phyloP scores from a whole-genome alignment of 495 filamentous ascomycete genomes.

The Hypoxylon crocopeplum region DNA sequence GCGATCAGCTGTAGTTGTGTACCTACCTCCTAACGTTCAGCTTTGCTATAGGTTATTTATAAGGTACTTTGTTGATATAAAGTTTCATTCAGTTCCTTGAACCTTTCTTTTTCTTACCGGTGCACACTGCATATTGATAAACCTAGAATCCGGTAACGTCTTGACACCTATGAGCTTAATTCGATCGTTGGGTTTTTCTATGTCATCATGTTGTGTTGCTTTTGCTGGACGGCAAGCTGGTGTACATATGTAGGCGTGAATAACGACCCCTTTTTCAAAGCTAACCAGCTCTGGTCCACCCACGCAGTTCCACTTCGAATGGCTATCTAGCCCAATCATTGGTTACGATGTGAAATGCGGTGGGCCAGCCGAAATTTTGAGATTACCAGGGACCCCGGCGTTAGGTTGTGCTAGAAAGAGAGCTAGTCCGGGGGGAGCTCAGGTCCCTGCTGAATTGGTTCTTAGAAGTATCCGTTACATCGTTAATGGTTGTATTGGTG shows the following conservation, averaged over 20 bases:
- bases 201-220: constrained; percentile 11
- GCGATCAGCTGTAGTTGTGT: too few species aligned
- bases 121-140: constrained; percentile 3
- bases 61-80: not conserved
- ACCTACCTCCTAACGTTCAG: too few species aligned
- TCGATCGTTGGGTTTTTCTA: constrained; percentile 11
- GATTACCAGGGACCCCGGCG: constrained; percentile 21
- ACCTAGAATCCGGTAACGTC: constrained; percentile 23
- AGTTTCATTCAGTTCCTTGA: constrained; percentile 1
- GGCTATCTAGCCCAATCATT: constrained; percentile 8
- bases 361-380: constrained; percentile 30
- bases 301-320: constrained; percentile 16
- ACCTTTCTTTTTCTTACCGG: constrained; percentile 4
- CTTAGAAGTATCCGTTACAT: constrained; percentile 17
- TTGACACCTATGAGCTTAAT: constrained; percentile 16
- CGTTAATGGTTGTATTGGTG: constrained; percentile 1
- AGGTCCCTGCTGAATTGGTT: constrained; percentile 6
- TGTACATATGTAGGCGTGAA: not conserved
- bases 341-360: constrained; percentile 19
- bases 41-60: too few species aligned
- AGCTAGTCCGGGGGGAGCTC: constrained; percentile 32
- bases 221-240: constrained; percentile 9
- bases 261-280: constrained; percentile 16
- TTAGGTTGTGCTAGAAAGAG: not conserved
- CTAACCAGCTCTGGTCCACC: constrained; percentile 11